Conservation (phyloP, 352 stramenopile species). For the Phytopythium vexans region DNA sequence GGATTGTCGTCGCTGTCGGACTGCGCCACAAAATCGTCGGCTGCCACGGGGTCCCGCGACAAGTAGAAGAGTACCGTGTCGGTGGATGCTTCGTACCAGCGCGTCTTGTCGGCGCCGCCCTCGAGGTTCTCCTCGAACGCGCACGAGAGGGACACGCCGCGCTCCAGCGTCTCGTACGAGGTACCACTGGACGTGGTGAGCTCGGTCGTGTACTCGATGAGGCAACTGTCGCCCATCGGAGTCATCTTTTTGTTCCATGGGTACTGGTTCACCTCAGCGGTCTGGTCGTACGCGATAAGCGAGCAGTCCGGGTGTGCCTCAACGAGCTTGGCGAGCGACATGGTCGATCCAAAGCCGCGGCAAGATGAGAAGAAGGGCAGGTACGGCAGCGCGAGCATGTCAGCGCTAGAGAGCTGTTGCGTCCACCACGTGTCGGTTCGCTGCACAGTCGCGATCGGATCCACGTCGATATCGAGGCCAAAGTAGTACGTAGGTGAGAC, state of each 20-base stretch:
- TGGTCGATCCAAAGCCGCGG: slow-evolving; percentile 92
- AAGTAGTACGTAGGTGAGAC: slow-evolving; percentile 57
- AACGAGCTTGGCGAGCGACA: slow-evolving; percentile 91
- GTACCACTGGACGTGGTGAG: slow-evolving; percentile 15
- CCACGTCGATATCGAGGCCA: slow-evolving; percentile 37
- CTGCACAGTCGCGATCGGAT: slow-evolving; percentile 34
- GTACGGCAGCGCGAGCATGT: slow-evolving; percentile 91
- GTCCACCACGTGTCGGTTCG: slow-evolving; percentile 74
- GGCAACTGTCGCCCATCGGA: slow-evolving; percentile 79
- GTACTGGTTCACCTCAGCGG: slow-evolving; percentile 91
- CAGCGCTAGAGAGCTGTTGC: slow-evolving; percentile 48
- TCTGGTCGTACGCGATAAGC: slow-evolving; percentile 83
- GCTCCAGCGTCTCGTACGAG: slow-evolving; percentile 24
- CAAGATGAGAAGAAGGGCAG: slow-evolving; percentile 97
- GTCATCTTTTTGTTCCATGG: slow-evolving; percentile 82
- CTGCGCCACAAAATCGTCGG: slow-evolving; percentile 57
- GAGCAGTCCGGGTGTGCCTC: slow-evolving; percentile 94
- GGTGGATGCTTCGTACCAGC: slow-evolving; percentile 86
- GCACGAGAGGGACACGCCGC: slow-evolving; percentile 88
- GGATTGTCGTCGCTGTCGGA: slow-evolving; percentile 9
- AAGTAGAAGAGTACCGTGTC: slow-evolving; percentile 89
- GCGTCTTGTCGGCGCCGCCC: slow-evolving; percentile 61
- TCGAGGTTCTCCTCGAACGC: slow-evolving; percentile 88
- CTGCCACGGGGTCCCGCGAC: slow-evolving; percentile 63
- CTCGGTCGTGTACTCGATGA: slow-evolving; percentile 49